Percentiles rank a stretch among this genome's conserved stretches.
phyloP scores from a whole-genome alignment of 2,329 filamentous ascomycete species.

The Cyclaneusma minus region DNA sequence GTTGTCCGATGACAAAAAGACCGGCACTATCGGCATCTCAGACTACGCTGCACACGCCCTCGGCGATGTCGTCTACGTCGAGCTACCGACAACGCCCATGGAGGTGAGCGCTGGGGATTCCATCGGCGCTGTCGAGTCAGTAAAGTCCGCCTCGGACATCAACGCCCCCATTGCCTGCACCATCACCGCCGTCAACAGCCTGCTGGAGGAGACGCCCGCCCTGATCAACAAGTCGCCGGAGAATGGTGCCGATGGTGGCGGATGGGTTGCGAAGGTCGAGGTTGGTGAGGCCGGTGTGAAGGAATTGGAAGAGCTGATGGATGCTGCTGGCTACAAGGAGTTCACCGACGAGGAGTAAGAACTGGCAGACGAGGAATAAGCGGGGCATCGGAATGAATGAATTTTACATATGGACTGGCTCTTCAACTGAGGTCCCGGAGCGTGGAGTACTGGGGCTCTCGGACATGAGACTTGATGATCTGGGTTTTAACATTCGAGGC shows the following conservation, averaged over 20 bases:
- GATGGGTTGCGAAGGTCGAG: conserved; percentile 85
- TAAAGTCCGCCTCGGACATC: conserved; percentile 97
- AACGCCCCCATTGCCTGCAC: conserved; percentile 72
- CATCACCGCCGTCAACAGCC: conserved; percentile 57
- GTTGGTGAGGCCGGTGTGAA: conserved; percentile 47
- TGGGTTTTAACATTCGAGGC: no score
- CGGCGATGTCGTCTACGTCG: conserved; percentile 93
- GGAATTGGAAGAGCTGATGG: conserved; percentile 67
- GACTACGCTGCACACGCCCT: conserved; percentile 83
- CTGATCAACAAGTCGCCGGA: conserved; percentile 86
- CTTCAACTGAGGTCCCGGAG: no score
- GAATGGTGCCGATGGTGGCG: conserved; percentile 54
- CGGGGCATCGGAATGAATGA: no score
- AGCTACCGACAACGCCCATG: conserved; percentile 62
- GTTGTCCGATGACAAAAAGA: conserved; percentile 65
- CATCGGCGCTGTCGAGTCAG: conserved; percentile 90
- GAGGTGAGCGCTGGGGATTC: conserved; percentile 63
- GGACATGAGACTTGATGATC: no score
- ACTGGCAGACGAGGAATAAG: no score
- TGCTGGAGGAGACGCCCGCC: conserved; percentile 70
- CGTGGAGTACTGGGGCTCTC: no score
- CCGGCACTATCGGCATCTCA: conserved; percentile 72
- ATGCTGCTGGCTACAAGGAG: conserved; percentile 57
- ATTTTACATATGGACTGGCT: no score
- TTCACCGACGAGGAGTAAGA: conserved; percentile 41